A percentile compares a stretch with the other conserved stretches of the same genome.
Conservation (phyloP, 306 rosid species). For the Neltuma alba region DNA sequence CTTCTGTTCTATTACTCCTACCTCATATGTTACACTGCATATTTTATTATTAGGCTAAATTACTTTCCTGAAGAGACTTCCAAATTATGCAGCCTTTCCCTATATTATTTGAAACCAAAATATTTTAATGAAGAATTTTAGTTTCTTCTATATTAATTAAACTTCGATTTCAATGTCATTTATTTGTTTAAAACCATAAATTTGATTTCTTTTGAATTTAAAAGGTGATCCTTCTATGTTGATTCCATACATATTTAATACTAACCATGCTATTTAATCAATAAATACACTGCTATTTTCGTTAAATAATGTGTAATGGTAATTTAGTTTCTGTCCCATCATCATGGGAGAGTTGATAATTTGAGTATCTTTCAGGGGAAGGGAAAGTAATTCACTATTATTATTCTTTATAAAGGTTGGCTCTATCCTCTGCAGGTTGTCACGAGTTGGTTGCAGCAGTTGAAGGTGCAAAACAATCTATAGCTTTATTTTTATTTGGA, state of each 20-base stretch:
- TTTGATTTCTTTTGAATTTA: background rate
- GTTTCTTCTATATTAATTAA: background rate
- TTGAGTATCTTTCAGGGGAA: background rate
- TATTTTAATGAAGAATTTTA: background rate
- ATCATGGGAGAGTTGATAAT: background rate
- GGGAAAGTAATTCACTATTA: background rate
- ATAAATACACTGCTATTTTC: background rate
- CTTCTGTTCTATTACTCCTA: background rate
- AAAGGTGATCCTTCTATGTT: background rate
- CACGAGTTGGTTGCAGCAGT: slow-evolving; percentile 68
- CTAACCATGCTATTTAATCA: background rate
- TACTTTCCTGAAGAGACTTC: background rate
- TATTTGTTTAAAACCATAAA: background rate
- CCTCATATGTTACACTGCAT: background rate
- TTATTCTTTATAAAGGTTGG: slow-evolving; percentile 21
- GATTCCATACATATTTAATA: background rate
- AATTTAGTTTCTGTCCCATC: background rate
- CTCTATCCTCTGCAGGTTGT: slow-evolving; percentile 60
- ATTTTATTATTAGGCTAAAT: background rate
- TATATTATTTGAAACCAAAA: background rate
- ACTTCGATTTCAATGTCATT: background rate
- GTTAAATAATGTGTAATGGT: background rate
- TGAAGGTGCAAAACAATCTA: slow-evolving; percentile 64
- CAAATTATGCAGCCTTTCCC: background rate
- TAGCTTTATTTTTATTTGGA: slow-evolving; percentile 33